A percentile compares a stretch with the other conserved stretches of the same genome.
Conservation (phyloP, 2,329 filamentous ascomycete species). For the Hypoxylon sp. region DNA sequence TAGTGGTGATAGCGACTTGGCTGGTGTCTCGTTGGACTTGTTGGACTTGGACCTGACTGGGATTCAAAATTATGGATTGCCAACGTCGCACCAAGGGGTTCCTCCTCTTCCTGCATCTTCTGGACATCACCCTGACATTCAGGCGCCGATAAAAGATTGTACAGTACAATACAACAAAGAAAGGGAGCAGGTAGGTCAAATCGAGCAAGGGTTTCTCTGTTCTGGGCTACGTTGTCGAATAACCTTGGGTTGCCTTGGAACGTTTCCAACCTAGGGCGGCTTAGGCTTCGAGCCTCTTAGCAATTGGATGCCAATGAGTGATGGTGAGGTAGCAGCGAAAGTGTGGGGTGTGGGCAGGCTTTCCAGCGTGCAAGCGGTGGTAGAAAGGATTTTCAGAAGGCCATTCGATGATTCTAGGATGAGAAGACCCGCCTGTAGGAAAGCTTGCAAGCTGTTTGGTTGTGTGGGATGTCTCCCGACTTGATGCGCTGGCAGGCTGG, state of each 20-base stretch:
- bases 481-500: conserved; percentile 48
- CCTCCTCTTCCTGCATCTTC: conserved; percentile 67
- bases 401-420: conserved; percentile 42
- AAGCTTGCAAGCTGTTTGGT: conserved; percentile 43
- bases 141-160: conserved; percentile 43
- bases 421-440: conserved; percentile 41
- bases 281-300: conserved; percentile 48
- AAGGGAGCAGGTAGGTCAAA: conserved; percentile 40
- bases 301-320: conserved; percentile 49
- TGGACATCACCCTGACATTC: conserved; percentile 58
- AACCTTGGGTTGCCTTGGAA: conserved; percentile 40
- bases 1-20: conserved; percentile 51
- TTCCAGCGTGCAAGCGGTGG: conserved; percentile 25
- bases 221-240: conserved; percentile 47
- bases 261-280: conserved; percentile 43
- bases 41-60: conserved; percentile 49
- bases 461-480: conserved; percentile 39
- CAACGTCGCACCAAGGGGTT: conserved; percentile 56
- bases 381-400: conserved; percentile 47
- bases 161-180: conserved; percentile 33
- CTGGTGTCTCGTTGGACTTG: conserved; percentile 52
- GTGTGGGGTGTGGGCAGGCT: conserved; percentile 41
- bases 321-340: conserved; percentile 45
- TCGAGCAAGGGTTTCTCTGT: conserved; percentile 43
- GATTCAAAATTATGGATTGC: conserved; percentile 56